These are phyloP conservation scores for Tuber indicum DNA, from an alignment of 495 filamentous ascomycete species.

Conservation along the genomic window DNA sequence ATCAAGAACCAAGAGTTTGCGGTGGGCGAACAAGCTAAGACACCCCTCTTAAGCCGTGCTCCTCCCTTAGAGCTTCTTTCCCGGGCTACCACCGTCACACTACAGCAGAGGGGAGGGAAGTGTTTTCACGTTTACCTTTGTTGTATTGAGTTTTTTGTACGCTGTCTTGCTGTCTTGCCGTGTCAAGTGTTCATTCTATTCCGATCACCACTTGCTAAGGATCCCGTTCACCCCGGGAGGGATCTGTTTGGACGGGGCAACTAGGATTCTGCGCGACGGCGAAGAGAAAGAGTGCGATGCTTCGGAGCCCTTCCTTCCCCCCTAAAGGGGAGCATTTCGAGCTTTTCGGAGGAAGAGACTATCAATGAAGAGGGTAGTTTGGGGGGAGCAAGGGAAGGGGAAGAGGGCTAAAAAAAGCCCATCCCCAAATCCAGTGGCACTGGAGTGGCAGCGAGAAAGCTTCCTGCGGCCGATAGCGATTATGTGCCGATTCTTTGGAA, in stretches of 20 bases:
- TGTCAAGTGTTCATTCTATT: not conserved
- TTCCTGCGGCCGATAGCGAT: slow-evolving; percentile 72
- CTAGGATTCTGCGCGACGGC: not conserved
- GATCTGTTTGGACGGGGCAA: not conserved
- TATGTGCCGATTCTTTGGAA: slow-evolving; percentile 90
- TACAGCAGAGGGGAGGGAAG: not conserved
- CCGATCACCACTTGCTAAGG: not conserved
- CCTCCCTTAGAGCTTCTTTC: not conserved
- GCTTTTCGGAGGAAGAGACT: not conserved
- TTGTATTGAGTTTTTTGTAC: not conserved
- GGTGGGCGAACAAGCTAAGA: not conserved
- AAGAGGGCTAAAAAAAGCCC: not conserved
- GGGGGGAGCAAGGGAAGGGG: not conserved
- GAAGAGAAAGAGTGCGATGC: not conserved
- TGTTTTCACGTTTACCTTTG: not conserved
- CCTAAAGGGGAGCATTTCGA: too few relatives aligned
- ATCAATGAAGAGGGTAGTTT: not conserved
- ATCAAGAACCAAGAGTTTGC: not conserved
- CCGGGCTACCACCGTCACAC: not conserved
- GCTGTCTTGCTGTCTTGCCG: not conserved
- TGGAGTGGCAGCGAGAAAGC: not conserved
- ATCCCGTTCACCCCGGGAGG: not conserved
- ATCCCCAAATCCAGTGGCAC: not conserved
- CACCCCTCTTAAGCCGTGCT: not conserved
- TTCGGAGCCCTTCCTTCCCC: not conserved